A percentile compares a stretch with the other conserved stretches of the same genome.
Evolutionary conservation across 2,329 filamentous ascomycete species (phyloP).

Genomic region (Cercospora sp.): DNA sequence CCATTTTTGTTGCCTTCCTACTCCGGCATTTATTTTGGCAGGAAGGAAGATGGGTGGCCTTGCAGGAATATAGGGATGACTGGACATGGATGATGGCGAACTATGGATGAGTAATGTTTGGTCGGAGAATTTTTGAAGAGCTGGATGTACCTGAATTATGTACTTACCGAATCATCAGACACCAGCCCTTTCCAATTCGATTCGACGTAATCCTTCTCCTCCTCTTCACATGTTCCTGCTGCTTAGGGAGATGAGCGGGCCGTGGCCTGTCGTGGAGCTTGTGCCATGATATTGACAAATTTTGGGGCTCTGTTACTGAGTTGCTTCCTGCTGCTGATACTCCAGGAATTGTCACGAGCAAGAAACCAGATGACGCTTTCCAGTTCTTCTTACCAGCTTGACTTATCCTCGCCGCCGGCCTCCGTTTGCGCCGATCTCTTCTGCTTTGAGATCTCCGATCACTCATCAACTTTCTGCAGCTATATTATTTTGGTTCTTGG

Average conservation of each 20-base stretch:
- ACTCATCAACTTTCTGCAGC: not conserved
- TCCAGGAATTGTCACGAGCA: too few species aligned
- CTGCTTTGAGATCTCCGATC: not conserved
- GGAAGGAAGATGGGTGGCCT: not conserved
- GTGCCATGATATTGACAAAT: too few species aligned
- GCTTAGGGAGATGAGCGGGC: too few species aligned
- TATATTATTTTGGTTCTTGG: not conserved
- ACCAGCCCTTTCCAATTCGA: not conserved
- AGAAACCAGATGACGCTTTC: too few species aligned
- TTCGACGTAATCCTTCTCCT: not conserved
- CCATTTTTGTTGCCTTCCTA: not conserved
- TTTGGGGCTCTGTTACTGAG: too few species aligned
- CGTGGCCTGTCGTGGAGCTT: too few species aligned
- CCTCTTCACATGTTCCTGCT: too few species aligned
- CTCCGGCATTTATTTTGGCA: not conserved
- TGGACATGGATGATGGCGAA: not conserved
- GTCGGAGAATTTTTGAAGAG: not conserved
- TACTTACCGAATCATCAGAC: not conserved
- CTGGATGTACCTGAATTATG: not conserved
- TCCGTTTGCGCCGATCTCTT: not conserved
- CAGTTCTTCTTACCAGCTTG: too few species aligned
- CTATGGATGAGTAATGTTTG: not conserved
- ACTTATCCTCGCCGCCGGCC: too few species aligned
- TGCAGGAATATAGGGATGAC: not conserved
- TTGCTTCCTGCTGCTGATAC: too few species aligned